phyloP scores from a whole-genome alignment of 345 rosid species.

The Arabidopsis suecica region DNA sequence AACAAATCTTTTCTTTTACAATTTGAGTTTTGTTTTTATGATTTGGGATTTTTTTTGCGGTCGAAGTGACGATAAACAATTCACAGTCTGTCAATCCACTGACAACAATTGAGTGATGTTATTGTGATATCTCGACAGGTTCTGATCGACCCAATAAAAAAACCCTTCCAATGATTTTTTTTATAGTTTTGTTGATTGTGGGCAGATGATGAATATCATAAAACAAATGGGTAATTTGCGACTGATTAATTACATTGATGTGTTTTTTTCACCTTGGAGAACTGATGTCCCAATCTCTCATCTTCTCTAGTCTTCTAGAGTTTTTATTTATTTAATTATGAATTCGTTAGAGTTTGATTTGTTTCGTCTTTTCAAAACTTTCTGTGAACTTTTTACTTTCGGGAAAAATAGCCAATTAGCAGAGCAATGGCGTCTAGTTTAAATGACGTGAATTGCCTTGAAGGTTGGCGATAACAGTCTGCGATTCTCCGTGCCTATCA shows the following conservation, averaged over 20 bases:
- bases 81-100: slow-evolving; percentile 42
- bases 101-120: slow-evolving; percentile 38
- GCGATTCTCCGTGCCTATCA: slow-evolving; percentile 29
- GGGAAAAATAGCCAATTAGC: slow-evolving; percentile 2
- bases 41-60: not conserved
- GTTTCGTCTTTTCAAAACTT: too few species aligned
- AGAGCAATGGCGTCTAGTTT: not conserved
- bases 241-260: slow-evolving; percentile 36
- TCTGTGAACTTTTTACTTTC: too few species aligned
- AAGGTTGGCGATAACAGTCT: slow-evolving; percentile 45
- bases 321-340: not conserved
- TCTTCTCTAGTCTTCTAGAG: not conserved
- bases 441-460: slow-evolving; percentile 23
- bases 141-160: slow-evolving; percentile 27
- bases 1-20: not conserved
- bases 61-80: slow-evolving; percentile 37
- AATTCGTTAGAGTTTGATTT: not conserved
- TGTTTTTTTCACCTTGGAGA: slow-evolving; percentile 44
- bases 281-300: slow-evolving; percentile 33
- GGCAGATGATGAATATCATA: slow-evolving; percentile 32
- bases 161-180: not conserved
- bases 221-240: slow-evolving; percentile 43
- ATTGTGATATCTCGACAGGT: slow-evolving; percentile 44
- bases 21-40: not conserved
- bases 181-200: not conserved